Evolutionary conservation across 2,329 filamentous ascomycete genomes (phyloP), one percentile per base, ranked within the genome.

Genomic region (Fusarium sp.): DNA sequence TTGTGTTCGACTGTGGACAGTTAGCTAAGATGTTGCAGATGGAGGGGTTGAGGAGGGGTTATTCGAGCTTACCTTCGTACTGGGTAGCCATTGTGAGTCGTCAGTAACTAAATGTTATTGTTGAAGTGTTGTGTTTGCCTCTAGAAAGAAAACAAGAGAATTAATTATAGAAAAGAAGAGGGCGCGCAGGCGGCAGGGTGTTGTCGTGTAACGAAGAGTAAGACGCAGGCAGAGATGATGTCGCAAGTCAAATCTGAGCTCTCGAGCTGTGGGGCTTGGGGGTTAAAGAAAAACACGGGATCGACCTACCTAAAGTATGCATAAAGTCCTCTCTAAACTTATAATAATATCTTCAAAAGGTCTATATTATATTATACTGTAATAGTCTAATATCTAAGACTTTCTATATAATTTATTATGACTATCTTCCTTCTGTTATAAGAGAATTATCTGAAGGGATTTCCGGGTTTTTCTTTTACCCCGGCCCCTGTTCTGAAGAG

Each of bases 1-100:
- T 87, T 87, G 81, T 91, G 89, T 77, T 91, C 89, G 76, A 91
- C 89, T 91, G 68, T 29, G n/a, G n/a, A 37, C 26, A 24, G 29
- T 65, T 39, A 65, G 61, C 44, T 49, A 43, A 28, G 29, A 48
- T 21, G 26, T 24, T 35, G n/a, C 20, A 21, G 42, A 44, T 48
- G 69, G 52, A 37, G 48, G 52, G 56, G 35, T 57, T 23, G 35
- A 57, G 50, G 59, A 37, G 53, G 37, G 44, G 54, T 41, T 47
- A 29, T 44, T 35, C 13, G 15, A 56, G 58, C 64, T 49, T 76
- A 84, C 86, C 80, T 82, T 89, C 86, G 77, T 89, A 89, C 71
- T 86, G 86, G 20, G 83, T 87, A 49, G 86, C 80, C 86, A 88
- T 88, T 70, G 50, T 78, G 47, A 50, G 21, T 42, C 41, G 47